Evolutionary conservation across 2,329 filamentous ascomycete genomes (phyloP).

Genomic region (Emergomyces africanus): DNA sequence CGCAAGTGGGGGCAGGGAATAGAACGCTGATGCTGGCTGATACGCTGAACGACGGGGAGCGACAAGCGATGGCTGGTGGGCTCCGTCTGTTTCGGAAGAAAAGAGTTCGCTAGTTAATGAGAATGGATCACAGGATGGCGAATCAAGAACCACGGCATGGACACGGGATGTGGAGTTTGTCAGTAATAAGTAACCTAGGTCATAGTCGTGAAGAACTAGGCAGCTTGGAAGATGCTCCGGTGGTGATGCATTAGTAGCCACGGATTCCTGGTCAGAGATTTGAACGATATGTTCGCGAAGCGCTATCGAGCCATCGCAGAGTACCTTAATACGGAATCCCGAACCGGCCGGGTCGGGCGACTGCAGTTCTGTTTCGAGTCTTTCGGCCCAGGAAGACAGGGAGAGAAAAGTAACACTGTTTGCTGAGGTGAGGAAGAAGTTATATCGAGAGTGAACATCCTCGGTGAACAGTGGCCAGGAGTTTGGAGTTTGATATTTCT

Average conservation of each 20-base stretch:
- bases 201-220: conserved; percentile 43
- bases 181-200: conserved; percentile 46
- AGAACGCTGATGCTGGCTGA: conserved; percentile 29
- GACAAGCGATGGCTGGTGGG: conserved; percentile 14
- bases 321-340: conserved; percentile 42
- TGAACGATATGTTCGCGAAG: conserved; percentile 37
- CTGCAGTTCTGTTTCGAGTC: conserved; percentile 45
- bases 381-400: conserved; percentile 43
- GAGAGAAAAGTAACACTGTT: conserved; percentile 43
- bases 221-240: conserved; percentile 32
- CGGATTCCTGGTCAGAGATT: conserved; percentile 18
- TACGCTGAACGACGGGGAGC: conserved; percentile 30
- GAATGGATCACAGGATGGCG: conserved; percentile 25
- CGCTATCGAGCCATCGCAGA: conserved; percentile 40
- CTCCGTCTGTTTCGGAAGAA: conserved; percentile 16
- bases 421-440: conserved; percentile 45
- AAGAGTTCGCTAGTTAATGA: conserved; percentile 17
- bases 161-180: conserved; percentile 36
- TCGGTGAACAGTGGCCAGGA: conserved; percentile 44
- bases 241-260: conserved; percentile 9
- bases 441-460: conserved; percentile 44
- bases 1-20: conserved; percentile 25
- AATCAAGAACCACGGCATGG: conserved; percentile 40
- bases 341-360: conserved; percentile 39
- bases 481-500: conserved; percentile 13